Percentiles rank a stretch among this genome's conserved stretches.
Conservation (phyloP, 2,329 filamentous ascomycete genomes). For the Pyrenochaeta sp. region DNA sequence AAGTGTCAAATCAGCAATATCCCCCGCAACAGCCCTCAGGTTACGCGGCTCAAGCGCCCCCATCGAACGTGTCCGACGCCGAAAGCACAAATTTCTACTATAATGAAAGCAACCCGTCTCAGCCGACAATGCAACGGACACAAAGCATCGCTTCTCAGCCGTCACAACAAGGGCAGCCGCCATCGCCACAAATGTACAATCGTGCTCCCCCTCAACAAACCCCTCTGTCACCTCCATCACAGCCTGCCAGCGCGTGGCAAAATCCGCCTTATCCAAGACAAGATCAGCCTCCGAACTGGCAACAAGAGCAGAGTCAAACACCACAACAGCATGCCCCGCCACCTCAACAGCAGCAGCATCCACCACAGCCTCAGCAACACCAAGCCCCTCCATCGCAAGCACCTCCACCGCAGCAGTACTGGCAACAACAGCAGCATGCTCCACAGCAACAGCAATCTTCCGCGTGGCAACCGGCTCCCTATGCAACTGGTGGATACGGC, state of each 20-base stretch:
- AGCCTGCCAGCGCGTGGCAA: constrained; percentile 39
- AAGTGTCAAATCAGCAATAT: constrained; percentile 44
- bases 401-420: constrained; percentile 17
- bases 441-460: constrained; percentile 43
- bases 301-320: constrained; percentile 13
- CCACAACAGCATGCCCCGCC: constrained; percentile 25
- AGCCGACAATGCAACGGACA: constrained; percentile 37
- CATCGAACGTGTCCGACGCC: constrained; percentile 41
- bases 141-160: constrained; percentile 42
- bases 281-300: constrained; percentile 36
- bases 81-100: constrained; percentile 47
- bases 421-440: constrained; percentile 36
- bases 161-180: constrained; percentile 40
- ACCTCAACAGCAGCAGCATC: constrained; percentile 26
- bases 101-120: constrained; percentile 32
- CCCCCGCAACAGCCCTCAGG: constrained; percentile 34
- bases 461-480: constrained; percentile 46
- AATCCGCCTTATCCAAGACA: constrained; percentile 42
- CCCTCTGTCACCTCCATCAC: constrained; percentile 40
- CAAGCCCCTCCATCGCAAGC: constrained; percentile 15
- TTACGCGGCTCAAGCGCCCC: constrained; percentile 46
- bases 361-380: constrained; percentile 30
- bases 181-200: constrained; percentile 45
- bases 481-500: constrained; percentile 51
- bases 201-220: constrained; percentile 34